These are phyloP conservation scores for Brettanomyces naardenensis DNA, from an alignment of 805 yeast genomes.

Conservation along the genomic window DNA sequence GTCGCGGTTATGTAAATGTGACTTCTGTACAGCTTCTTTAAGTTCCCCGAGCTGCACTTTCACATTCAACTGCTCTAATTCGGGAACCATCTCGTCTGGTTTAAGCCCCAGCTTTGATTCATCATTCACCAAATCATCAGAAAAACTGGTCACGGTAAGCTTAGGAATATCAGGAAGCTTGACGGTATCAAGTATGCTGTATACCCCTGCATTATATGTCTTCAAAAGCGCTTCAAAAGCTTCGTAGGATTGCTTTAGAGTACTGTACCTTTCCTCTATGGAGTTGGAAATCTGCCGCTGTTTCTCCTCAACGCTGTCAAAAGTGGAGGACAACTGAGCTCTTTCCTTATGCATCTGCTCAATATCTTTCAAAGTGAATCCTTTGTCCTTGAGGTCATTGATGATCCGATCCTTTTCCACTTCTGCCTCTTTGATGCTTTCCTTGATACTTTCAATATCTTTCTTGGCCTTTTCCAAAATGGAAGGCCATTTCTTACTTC, in stretches of 20 bases:
- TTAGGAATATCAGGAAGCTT: conserved; percentile 14
- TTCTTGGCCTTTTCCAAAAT: conserved; percentile 47
- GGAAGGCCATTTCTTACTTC: conserved; percentile 56
- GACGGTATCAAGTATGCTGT: conserved; percentile 34
- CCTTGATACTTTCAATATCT: conserved; percentile 42
- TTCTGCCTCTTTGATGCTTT: conserved; percentile 32
- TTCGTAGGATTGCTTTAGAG: conserved; percentile 41
- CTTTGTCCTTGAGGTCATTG: conserved; percentile 39
- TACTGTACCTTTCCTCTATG: conserved; percentile 41
- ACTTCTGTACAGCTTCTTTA: conserved; percentile 38
- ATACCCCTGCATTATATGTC: conserved; percentile 48
- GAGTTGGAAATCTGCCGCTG: conserved; percentile 36
- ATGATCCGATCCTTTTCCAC: conserved; percentile 33
- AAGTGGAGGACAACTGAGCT: conserved; percentile 44
- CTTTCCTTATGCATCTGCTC: conserved; percentile 57
- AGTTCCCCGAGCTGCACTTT: conserved; percentile 31
- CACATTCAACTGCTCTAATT: conserved; percentile 23
- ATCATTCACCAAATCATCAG: conserved; percentile 22
- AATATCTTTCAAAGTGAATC: conserved; percentile 54
- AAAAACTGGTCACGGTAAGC: conserved; percentile 17
- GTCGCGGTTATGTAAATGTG: conserved; percentile 47
- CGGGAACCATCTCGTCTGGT: conserved; percentile 35
- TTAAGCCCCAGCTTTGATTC: conserved; percentile 39
- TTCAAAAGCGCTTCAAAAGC: conserved; percentile 43
- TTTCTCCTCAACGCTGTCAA: conserved; percentile 37